Evolutionary conservation across 306 rosid genomes (phyloP), one percentile per base, ranked within the genome.

Genomic region (Vigna nakashimae): DNA sequence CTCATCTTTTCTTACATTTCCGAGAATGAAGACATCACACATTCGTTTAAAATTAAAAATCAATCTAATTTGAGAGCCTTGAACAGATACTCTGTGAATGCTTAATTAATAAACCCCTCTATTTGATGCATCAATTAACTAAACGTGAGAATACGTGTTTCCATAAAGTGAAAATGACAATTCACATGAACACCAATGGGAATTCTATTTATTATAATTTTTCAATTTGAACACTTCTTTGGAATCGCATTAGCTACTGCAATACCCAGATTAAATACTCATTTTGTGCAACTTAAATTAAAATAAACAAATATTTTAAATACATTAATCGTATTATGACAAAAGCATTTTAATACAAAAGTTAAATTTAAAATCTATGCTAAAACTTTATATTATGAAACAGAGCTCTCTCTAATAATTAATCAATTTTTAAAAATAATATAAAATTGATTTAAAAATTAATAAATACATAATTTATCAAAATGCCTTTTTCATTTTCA

Each of bases 11-110:
- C 53, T 22, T 17, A 22, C 7, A 65, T 28, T 56, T 4, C 22
- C 38, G 7, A 65, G 71, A 40, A 20, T 1, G 26, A 73, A 59
- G 56, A 10, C 12, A 50, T 48, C 72, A 55, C 43, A 18, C 4
- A 49, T 80, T 4, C 55, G 13, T 55, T 15, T 65, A 4, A 56
- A 64, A 38, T 65, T 42, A 18, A 18, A 76, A 66, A 58, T 58
- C 10, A 67, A 68, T 68, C 43, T 67, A 59, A 56, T 18, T 26
- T 38, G 38, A 67, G 42, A 45, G 18, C 34, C 36, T 76, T 56
- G 59, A 24, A 26, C 74, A 73, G 26, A 9, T 20, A 16, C 62
- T 55, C 42, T 18, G 32, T 2, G 63, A 75, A 20, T 57, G 36
- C 15, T 52, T 51, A 10, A 50, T 50, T 15, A 46, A 18, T 9